phyloP scores from a whole-genome alignment of 805 yeast genomes.

The Spathaspora sp. region DNA sequence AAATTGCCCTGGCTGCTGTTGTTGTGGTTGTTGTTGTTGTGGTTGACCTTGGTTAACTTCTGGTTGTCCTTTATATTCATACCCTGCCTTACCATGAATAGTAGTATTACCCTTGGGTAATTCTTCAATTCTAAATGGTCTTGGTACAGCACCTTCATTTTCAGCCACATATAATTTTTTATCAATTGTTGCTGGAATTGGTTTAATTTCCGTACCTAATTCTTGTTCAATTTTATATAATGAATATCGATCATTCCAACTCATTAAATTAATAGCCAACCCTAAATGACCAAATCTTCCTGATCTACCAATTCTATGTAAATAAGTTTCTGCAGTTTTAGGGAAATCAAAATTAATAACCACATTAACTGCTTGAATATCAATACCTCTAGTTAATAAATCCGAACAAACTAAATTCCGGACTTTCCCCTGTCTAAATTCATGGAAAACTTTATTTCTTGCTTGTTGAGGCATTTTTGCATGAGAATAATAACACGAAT shows the following conservation, averaged over 20 bases:
- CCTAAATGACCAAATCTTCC: constrained; percentile 99
- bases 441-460: constrained; percentile 97
- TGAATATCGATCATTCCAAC: constrained; percentile 94
- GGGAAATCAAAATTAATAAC: constrained; percentile 99
- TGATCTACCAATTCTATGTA: constrained; percentile 98
- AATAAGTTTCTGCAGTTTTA: constrained; percentile 93
- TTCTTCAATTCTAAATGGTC: constrained; percentile 77
- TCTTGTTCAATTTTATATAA: constrained; percentile 95
- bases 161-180: constrained; percentile 84
- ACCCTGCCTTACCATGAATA: constrained; percentile 28
- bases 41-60: constrained; percentile 10
- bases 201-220: constrained; percentile 94
- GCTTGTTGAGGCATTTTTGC: constrained; percentile 97
- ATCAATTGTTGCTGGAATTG: constrained; percentile 93
- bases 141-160: constrained; percentile 71
- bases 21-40: constrained; percentile 8
- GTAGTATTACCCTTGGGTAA: constrained; percentile 45
- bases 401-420: constrained; percentile 97
- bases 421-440: constrained; percentile 96
- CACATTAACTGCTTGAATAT: constrained; percentile 97
- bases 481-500: constrained; percentile 94
- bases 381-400: constrained; percentile 95
- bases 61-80: constrained; percentile 47
- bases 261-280: constrained; percentile 92
- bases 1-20: constrained; percentile 2